A percentile compares a stretch with the other conserved stretches of the same genome.
Evolutionary conservation across 768 basidiomycete genomes (phyloP).

Genomic region (Fomitopsis serialis): DNA sequence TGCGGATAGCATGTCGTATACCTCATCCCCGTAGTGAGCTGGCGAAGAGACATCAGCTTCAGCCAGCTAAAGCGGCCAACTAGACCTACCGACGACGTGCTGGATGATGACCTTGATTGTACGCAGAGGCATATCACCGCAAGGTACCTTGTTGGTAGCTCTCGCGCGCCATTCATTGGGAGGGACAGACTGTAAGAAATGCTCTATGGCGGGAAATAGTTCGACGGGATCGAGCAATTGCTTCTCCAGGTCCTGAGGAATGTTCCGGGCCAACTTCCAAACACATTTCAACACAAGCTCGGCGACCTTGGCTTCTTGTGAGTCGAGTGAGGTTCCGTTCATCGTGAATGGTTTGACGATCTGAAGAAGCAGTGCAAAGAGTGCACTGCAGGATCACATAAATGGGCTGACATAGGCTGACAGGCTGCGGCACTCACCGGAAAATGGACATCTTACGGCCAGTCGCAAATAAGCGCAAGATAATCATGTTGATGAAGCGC

Average conservation of each 20-base stretch:
- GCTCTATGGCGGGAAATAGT: slow-evolving; percentile 87
- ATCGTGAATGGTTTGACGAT: slow-evolving; percentile 81
- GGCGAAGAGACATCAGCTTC: slow-evolving; percentile 11
- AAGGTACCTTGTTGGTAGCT: slow-evolving; percentile 85
- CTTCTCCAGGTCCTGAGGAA: slow-evolving; percentile 85
- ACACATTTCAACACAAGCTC: slow-evolving; percentile 94
- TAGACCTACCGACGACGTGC: slow-evolving; percentile 83
- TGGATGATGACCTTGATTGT: slow-evolving; percentile 99
- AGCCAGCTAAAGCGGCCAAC: slow-evolving; percentile 6
- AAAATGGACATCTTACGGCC: slow-evolving; percentile 88
- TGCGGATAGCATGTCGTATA: slow-evolving; percentile 85
- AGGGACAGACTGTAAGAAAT: slow-evolving; percentile 88
- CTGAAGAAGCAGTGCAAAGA: slow-evolving; percentile 78
- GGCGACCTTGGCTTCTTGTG: slow-evolving; percentile 82
- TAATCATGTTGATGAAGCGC: slow-evolving; percentile 97
- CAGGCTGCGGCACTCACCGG: slow-evolving; percentile 48
- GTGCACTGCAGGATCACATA: slow-evolving; percentile 38
- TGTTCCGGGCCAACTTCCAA: slow-evolving; percentile 95
- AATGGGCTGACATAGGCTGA: slow-evolving; percentile 4
- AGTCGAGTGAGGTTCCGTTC: slow-evolving; percentile 65
- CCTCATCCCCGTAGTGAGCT: slow-evolving; percentile 84
- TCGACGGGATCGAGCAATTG: slow-evolving; percentile 80
- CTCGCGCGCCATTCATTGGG: slow-evolving; percentile 96
- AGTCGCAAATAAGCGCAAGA: slow-evolving; percentile 88
- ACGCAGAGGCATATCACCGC: slow-evolving; percentile 95